Base-by-base conservation (phyloP, 2,329 filamentous ascomycete genomes). In the Hypoxylon sp. region DNA sequence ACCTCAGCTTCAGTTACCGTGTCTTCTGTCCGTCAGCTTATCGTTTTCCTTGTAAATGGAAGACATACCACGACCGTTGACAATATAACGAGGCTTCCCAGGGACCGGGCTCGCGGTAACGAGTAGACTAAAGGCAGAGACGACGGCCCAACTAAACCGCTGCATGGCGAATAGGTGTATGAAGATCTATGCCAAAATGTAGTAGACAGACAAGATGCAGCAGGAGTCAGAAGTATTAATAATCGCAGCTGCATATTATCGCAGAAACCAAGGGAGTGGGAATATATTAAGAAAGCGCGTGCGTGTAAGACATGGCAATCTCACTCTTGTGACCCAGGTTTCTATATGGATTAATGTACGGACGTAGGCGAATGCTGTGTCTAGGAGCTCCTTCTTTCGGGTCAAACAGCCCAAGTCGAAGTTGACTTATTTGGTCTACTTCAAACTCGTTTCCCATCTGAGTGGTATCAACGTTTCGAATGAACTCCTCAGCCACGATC, bases 21-120 rank as follows among this genome's bases (percentile, higher is more conserved):
- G 18, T 68, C n/a, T 63, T 54, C 32, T 40, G 44, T 46, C 18
- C 14, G 45, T 68, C 67, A 68, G 50, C 55, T 42, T 54, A 36
- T 28, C 24, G 36, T 42, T 61, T 12, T 26, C 26, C 11, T 24
- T 40, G 2, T 0, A 44, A 44, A 24, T 24, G 14, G 33, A 54
- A 55, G n/a, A 60, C 74, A 69, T 71, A 81, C 80, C 74, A 75
- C 79, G 75, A 38, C 69, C 64, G 44, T 78, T 74, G 0, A 82
- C 61, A 14, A 44, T 63, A 45, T 54, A 46, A 14, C 45, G 63
- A 45, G 56, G 28, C 26, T 63, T 16, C n/a, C 61, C 61, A 16
- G 69, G 50, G 8, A 74, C 33, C 18, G 73, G 74, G 33, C 64
- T 72, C 6, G 70, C 71, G 45, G 56, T 52, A 26, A 68, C 73